These are phyloP conservation scores for Tolypocladium capitatum DNA, from an alignment of 2,329 filamentous ascomycete species.

Conservation along the genomic window DNA sequence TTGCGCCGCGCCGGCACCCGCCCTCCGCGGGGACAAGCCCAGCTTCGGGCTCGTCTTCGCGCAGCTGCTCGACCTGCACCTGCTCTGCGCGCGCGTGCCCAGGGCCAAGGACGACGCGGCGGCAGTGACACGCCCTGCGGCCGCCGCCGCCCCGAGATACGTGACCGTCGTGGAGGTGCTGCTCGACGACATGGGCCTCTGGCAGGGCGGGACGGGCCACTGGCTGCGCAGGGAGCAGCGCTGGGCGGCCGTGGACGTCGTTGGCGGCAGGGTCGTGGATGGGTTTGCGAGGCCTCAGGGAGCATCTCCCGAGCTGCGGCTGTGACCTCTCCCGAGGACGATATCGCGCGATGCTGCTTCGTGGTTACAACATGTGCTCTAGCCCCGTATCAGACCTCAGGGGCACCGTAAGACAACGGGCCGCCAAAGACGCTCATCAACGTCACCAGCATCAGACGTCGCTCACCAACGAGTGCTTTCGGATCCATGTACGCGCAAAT, in stretches of 20 bases:
- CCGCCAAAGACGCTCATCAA: background rate
- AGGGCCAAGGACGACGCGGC: constrained; percentile 24
- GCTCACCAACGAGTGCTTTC: background rate
- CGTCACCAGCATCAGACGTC: background rate
- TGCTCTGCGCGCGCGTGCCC: constrained; percentile 35
- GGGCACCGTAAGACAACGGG: background rate
- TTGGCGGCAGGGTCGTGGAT: constrained; percentile 23
- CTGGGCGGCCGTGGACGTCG: constrained; percentile 36
- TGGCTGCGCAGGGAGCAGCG: constrained; percentile 33
- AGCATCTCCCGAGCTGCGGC: constrained; percentile 9
- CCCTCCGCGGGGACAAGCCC: constrained; percentile 27
- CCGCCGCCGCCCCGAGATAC: too few species aligned
- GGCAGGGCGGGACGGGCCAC: constrained; percentile 20
- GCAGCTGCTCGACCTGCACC: constrained; percentile 40
- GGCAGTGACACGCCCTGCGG: too few species aligned
- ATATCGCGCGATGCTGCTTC: too few species aligned
- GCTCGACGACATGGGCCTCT: constrained; percentile 35
- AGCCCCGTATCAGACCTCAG: background rate
- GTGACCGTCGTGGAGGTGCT: constrained; percentile 38
- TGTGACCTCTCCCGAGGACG: constrained; percentile 1
- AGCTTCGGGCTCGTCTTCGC: constrained; percentile 41
- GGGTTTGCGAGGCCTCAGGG: constrained; percentile 16
- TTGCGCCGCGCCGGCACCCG: constrained; percentile 7
- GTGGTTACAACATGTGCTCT: background rate
- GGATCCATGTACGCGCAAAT: background rate